Conservation (phyloP, 106 monocot species). For the Posidonia australis region DNA sequence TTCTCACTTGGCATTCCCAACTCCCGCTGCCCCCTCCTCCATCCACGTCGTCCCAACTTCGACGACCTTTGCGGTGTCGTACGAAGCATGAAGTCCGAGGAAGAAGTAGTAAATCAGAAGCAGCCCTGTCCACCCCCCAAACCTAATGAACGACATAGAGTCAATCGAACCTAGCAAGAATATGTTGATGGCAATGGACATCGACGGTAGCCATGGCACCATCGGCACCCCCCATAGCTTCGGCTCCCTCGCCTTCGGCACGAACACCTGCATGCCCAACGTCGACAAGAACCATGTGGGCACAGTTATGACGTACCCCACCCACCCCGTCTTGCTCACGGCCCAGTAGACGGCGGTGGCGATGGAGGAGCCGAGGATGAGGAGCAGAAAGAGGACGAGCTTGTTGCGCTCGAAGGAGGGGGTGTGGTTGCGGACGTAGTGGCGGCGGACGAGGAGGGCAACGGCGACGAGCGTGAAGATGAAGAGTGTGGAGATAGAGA, state of each 20-base stretch:
- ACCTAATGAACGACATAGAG: slow-evolving; percentile 4
- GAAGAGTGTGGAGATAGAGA: slow-evolving; percentile 1
- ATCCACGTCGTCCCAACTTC: too few relatives aligned
- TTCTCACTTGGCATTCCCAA: neutral
- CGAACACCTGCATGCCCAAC: slow-evolving; percentile 16
- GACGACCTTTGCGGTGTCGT: too few relatives aligned
- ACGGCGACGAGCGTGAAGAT: slow-evolving; percentile 1
- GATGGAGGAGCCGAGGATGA: slow-evolving; percentile 36
- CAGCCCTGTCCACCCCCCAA: too few relatives aligned
- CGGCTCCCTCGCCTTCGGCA: slow-evolving; percentile 53
- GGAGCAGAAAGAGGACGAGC: slow-evolving; percentile 5
- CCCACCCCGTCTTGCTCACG: slow-evolving; percentile 28
- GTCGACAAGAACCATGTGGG: slow-evolving; percentile 45
- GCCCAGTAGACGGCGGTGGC: slow-evolving; percentile 45
- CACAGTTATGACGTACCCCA: slow-evolving; percentile 28
- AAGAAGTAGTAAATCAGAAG: too few relatives aligned
- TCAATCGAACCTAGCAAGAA: slow-evolving; percentile 71
- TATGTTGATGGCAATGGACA: slow-evolving; percentile 54
- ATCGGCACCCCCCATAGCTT: slow-evolving; percentile 64
- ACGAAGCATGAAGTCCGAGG: too few relatives aligned
- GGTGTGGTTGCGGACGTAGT: neutral
- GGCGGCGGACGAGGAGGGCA: neutral
- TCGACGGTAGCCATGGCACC: slow-evolving; percentile 77
- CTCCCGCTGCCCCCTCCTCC: too few relatives aligned
- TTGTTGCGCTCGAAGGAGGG: neutral